Conservation (phyloP, 495 filamentous ascomycete species). For the Trichocladium uniseriatum region DNA sequence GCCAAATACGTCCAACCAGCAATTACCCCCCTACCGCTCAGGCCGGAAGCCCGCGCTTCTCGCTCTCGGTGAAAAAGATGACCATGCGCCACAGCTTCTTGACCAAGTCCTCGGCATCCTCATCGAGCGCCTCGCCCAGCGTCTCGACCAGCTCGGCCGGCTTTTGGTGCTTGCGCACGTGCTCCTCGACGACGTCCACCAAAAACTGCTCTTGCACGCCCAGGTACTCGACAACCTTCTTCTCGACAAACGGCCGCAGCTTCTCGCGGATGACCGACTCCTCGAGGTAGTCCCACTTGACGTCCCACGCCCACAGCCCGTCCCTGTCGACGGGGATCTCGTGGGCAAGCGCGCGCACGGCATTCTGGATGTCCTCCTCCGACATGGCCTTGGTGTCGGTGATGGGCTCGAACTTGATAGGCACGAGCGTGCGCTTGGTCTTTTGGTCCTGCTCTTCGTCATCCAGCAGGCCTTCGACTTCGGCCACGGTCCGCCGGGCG, state of each 20-base stretch:
- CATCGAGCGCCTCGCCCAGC: slow-evolving; percentile 81
- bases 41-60: slow-evolving; percentile 78
- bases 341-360: slow-evolving; percentile 66
- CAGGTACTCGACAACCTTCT: slow-evolving; percentile 94
- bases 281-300: slow-evolving; percentile 93
- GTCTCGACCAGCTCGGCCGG: slow-evolving; percentile 78
- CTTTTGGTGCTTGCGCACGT: slow-evolving; percentile 65
- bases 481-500: slow-evolving; percentile 74
- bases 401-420: slow-evolving; percentile 80
- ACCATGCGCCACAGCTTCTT: slow-evolving; percentile 98
- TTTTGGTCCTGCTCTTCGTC: slow-evolving; percentile 77
- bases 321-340: slow-evolving; percentile 85
- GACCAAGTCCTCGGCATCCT: slow-evolving; percentile 88
- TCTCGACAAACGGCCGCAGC: slow-evolving; percentile 89
- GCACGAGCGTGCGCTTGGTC: slow-evolving; percentile 71
- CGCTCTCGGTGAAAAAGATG: slow-evolving; percentile 94
- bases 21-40: too few species aligned
- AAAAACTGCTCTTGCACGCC: slow-evolving; percentile 95
- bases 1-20: too few species aligned
- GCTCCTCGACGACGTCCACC: slow-evolving; percentile 84
- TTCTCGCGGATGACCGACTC: slow-evolving; percentile 75
- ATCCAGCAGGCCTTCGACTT: slow-evolving; percentile 88
- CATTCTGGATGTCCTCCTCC: slow-evolving; percentile 75
- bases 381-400: slow-evolving; percentile 60
- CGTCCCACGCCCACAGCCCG: slow-evolving; percentile 81